These are phyloP conservation scores for Didymellaceae sp. DNA, from an alignment of 2,329 filamentous ascomycete genomes.

Conservation along the genomic window DNA sequence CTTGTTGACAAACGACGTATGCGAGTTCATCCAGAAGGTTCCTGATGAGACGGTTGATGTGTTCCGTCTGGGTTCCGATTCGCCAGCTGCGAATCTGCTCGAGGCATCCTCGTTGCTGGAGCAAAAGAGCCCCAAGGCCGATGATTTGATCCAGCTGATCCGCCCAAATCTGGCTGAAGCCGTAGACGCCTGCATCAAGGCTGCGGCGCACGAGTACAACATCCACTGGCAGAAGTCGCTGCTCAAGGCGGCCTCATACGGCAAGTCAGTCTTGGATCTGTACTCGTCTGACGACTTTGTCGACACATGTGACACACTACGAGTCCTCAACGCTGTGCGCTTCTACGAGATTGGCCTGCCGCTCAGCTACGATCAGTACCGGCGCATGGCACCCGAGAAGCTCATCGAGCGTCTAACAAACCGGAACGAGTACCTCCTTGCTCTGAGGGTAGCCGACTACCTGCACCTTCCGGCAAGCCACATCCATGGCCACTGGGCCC, in stretches of 20 bases:
- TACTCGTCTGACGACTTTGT: conserved; percentile 99
- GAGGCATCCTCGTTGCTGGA: conserved; percentile 93
- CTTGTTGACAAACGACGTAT: conserved; percentile 89
- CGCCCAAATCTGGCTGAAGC: conserved; percentile 86
- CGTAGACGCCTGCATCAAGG: conserved; percentile 91
- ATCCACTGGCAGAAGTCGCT: conserved; percentile 93
- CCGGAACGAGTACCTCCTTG: conserved; percentile 88
- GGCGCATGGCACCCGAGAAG: conserved; percentile 85
- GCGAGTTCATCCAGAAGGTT: conserved; percentile 96
- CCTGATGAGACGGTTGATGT: conserved; percentile 86
- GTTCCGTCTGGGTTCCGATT: conserved; percentile 86
- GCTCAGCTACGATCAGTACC: conserved; percentile 91
- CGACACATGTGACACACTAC: conserved; percentile 93
- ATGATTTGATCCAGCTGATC: conserved; percentile 97
- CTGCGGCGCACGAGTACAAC: conserved; percentile 90
- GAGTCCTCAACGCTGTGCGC: conserved; percentile 89
- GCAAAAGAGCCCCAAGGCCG: conserved; percentile 92
- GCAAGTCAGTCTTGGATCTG: conserved; percentile 94
- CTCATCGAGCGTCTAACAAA: conserved; percentile 87
- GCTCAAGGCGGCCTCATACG: conserved; percentile 95
- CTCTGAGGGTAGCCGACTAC: conserved; percentile 86
- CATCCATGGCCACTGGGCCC: conserved; percentile 97
- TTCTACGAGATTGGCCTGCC: conserved; percentile 91
- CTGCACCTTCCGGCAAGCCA: conserved; percentile 83
- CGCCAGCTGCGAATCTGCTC: conserved; percentile 87